phyloP scores from a whole-genome alignment of 140 eudicot species.

The Ambrosia hybrid region DNA sequence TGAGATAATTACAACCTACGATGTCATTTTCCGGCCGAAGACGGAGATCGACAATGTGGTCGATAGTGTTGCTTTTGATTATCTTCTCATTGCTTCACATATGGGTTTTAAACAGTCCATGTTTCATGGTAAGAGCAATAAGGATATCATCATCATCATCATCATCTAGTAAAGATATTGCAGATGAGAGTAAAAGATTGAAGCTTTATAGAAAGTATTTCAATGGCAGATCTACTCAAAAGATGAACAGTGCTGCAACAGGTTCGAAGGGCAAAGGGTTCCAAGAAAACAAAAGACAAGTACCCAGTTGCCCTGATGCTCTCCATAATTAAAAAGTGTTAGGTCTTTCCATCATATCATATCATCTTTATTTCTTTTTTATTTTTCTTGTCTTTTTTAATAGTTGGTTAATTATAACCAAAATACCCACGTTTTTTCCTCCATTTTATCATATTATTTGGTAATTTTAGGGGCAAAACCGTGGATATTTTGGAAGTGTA shows the following conservation, averaged over 20 bases:
- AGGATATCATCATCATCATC: slow-evolving; percentile 28
- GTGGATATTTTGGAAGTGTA: slow-evolving; percentile 76
- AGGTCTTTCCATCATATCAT: slow-evolving; percentile 13
- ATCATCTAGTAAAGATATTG: slow-evolving; percentile 17
- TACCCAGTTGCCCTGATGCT: slow-evolving; percentile 98
- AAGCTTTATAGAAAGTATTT: slow-evolving; percentile 52
- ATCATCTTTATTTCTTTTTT: neutral
- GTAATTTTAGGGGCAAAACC: slow-evolving; percentile 56
- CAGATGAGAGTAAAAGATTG: slow-evolving; percentile 25
- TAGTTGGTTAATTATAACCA: slow-evolving; percentile 37
- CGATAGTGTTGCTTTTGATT: slow-evolving; percentile 39
- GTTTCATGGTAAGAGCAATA: slow-evolving; percentile 49
- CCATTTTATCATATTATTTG: slow-evolving; percentile 20
- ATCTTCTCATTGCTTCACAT: slow-evolving; percentile 45
- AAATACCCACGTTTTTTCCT: slow-evolving; percentile 92
- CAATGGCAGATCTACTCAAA: slow-evolving; percentile 34
- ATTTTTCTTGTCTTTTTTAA: neutral
- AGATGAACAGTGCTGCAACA: slow-evolving; percentile 16
- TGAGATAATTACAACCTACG: slow-evolving; percentile 20
- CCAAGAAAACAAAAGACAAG: slow-evolving; percentile 59
- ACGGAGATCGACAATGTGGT: slow-evolving; percentile 32
- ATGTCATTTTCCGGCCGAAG: slow-evolving; percentile 53
- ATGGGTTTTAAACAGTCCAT: slow-evolving; percentile 31
- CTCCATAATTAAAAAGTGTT: slow-evolving; percentile 59
- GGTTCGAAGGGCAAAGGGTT: slow-evolving; percentile 33